phyloP scores from a whole-genome alignment of 1,139 yeast species.

The Sugiyamaella neomexicana region DNA sequence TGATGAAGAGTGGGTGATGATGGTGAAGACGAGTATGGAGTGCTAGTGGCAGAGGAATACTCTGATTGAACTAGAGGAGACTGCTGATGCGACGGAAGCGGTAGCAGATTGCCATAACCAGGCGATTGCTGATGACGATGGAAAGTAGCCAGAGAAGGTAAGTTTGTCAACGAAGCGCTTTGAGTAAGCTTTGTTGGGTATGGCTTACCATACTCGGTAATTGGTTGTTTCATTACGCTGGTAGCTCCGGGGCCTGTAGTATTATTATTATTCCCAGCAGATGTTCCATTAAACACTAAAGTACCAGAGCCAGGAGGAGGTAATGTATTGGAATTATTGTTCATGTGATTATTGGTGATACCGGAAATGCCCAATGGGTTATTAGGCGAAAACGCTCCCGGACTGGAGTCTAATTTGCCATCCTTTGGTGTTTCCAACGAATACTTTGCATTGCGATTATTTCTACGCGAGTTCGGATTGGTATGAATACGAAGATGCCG shows the following conservation, averaged over 20 bases:
- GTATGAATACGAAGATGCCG: slow-evolving; percentile 86
- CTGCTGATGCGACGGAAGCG: slow-evolving; percentile 17
- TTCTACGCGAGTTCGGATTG: slow-evolving; percentile 68
- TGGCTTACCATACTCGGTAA: slow-evolving; percentile 19
- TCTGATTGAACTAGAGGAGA: slow-evolving; percentile 16
- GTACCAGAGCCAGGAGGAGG: neutral
- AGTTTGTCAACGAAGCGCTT: slow-evolving; percentile 22
- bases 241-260: slow-evolving; percentile 5
- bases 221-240: slow-evolving; percentile 19
- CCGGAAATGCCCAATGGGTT: slow-evolving; percentile 1
- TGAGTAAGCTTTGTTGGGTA: slow-evolving; percentile 17
- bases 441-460: slow-evolving; percentile 38
- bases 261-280: neutral
- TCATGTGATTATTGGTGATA: neutral
- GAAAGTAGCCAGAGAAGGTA: slow-evolving; percentile 20
- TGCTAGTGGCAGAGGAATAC: slow-evolving; percentile 18
- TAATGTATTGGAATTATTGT: neutral
- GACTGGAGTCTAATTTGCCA: slow-evolving; percentile 15
- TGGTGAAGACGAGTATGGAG: slow-evolving; percentile 30
- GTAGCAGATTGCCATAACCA: slow-evolving; percentile 1
- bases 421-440: slow-evolving; percentile 30
- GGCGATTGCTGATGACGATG: slow-evolving; percentile 13
- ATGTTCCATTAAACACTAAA: slow-evolving; percentile 6
- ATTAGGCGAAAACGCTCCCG: neutral
- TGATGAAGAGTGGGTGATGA: slow-evolving; percentile 26